Evolutionary conservation across 352 stramenopile genomes (phyloP).

Genomic region (Ochromonadaceae sp.): DNA sequence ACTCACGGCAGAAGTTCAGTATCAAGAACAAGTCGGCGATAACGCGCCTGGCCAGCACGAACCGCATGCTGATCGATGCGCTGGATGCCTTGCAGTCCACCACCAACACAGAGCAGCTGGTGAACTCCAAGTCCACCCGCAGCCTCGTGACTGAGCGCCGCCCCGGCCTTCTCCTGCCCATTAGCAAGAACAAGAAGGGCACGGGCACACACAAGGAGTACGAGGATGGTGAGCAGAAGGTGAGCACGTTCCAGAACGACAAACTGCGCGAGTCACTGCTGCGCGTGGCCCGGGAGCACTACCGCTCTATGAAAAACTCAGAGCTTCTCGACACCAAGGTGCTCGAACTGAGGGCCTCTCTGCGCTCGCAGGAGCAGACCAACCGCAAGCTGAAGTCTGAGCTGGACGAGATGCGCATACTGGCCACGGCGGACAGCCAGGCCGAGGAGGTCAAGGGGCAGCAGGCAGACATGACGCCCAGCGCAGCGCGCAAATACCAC

Average conservation of each 20-base stretch:
- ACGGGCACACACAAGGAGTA: not conserved
- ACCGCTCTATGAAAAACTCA: not conserved
- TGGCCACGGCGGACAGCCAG: not conserved
- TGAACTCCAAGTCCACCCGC: not conserved
- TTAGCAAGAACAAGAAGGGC: not conserved
- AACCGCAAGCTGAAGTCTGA: conserved; percentile 9
- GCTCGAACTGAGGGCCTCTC: not conserved
- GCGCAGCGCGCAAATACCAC: not conserved
- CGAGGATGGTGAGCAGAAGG: not conserved
- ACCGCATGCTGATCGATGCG: conserved; percentile 12
- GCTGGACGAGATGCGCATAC: conserved; percentile 1
- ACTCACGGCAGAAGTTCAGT: not conserved
- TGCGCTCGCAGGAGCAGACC: not conserved
- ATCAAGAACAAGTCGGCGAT: conserved; percentile 2
- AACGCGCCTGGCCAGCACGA: not conserved
- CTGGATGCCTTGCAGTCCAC: not conserved
- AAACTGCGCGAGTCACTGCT: conserved; percentile 10
- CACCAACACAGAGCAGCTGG: not conserved
- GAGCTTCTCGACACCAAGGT: not conserved
- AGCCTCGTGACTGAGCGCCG: no score
- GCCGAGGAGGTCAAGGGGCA: not conserved
- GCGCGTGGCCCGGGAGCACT: conserved; percentile 4
- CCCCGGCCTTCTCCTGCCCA: no score
- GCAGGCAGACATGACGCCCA: not conserved
- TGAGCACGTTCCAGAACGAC: conserved; percentile 3